These are phyloP conservation scores for Beta corolliflora DNA, from an alignment of 179 eudicot species.

Conservation along the genomic window DNA sequence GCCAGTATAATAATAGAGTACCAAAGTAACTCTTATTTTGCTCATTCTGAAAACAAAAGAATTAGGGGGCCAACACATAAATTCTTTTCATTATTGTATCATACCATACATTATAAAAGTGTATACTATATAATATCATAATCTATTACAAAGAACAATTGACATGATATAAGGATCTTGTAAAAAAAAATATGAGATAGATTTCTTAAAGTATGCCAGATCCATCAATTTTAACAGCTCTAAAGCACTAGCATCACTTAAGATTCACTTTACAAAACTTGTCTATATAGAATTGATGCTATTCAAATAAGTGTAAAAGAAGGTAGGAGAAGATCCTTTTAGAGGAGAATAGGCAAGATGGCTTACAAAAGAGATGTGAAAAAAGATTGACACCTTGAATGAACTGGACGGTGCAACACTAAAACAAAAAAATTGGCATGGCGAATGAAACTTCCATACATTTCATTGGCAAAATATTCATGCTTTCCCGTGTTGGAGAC, in stretches of 20 bases:
- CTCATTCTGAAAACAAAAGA: neutral
- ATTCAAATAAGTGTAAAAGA: slow-evolving; percentile 10
- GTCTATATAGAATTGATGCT: slow-evolving; percentile 14
- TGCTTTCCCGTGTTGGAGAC: slow-evolving; percentile 15
- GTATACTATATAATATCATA: neutral
- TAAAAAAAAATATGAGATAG: neutral
- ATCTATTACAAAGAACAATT: slow-evolving; percentile 21
- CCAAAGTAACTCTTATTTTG: neutral
- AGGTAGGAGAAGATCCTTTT: neutral
- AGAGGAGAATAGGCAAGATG: slow-evolving; percentile 6
- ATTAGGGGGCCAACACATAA: neutral
- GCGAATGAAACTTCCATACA: slow-evolving; percentile 8
- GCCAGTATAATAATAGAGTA: neutral
- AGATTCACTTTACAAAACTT: slow-evolving; percentile 26
- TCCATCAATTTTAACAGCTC: slow-evolving; percentile 19
- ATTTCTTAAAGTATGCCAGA: slow-evolving; percentile 8
- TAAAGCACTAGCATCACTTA: slow-evolving; percentile 26
- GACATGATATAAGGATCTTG: slow-evolving; percentile 21
- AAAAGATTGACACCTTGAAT: slow-evolving; percentile 21
- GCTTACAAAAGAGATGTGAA: slow-evolving; percentile 6
- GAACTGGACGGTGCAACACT: slow-evolving; percentile 13
- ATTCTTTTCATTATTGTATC: slow-evolving; percentile 18
- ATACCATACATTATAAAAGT: slow-evolving; percentile 10
- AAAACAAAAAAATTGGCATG: slow-evolving; percentile 6
- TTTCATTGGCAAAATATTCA: slow-evolving; percentile 18